Conservation (phyloP, 2,329 filamentous ascomycete species). For the Blastomyces gilchristii region DNA sequence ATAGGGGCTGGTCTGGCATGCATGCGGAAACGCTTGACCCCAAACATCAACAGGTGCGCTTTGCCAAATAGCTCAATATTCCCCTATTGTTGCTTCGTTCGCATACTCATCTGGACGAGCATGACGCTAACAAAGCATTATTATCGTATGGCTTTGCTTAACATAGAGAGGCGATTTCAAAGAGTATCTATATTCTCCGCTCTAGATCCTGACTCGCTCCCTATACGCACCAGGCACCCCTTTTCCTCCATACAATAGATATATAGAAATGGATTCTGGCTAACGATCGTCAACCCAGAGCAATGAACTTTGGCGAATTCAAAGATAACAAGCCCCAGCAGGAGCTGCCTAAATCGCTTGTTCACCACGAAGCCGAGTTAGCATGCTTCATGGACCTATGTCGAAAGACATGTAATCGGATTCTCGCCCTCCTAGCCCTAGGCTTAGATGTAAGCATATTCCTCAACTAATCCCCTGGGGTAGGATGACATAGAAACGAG, state of each 20-base stretch:
- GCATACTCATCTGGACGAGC: not conserved
- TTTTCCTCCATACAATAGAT: not conserved
- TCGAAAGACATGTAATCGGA: constrained; percentile 57
- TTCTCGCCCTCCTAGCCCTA: constrained; percentile 67
- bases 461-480: not conserved
- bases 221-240: no score
- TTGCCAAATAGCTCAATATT: not conserved
- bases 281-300: constrained; percentile 42
- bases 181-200: constrained; percentile 48
- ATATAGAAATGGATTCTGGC: not conserved
- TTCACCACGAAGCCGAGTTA: constrained; percentile 50
- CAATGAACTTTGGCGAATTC: constrained; percentile 86
- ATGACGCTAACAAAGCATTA: not conserved
- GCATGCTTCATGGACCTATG: constrained; percentile 59
- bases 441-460: constrained; percentile 52
- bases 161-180: constrained; percentile 70
- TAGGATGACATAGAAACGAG: not conserved
- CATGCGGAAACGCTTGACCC: constrained; percentile 82
- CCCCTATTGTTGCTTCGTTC: not conserved
- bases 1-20: constrained; percentile 82
- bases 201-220: not conserved
- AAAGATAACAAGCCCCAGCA: constrained; percentile 59
- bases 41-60: constrained; percentile 59
- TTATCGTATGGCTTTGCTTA: constrained; percentile 7
- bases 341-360: constrained; percentile 58